phyloP scores from a whole-genome alignment of 129 eudicot species.

The Pittosporum tobira region DNA sequence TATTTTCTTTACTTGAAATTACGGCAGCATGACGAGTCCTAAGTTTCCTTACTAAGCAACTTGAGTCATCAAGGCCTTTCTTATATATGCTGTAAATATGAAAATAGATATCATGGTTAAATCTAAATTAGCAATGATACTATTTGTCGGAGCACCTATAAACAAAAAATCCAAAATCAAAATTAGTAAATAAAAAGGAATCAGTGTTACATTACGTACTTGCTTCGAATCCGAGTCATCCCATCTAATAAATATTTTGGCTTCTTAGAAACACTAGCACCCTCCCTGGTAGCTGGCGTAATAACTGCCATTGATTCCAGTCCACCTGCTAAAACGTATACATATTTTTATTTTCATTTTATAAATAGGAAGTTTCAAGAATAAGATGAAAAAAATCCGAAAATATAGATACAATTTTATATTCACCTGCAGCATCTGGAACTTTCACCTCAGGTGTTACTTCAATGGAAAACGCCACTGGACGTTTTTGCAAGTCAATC shows the following conservation, averaged over 20 bases:
- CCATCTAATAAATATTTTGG: constrained; percentile 36
- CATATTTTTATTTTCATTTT: no score
- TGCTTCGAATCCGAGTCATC: constrained; percentile 15
- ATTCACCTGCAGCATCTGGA: constrained; percentile 30
- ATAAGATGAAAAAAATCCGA: no score
- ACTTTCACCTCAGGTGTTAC: constrained; percentile 45
- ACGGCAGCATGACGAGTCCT: constrained; percentile 27
- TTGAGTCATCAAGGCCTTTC: constrained; percentile 41
- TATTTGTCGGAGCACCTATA: no score
- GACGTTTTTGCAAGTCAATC: constrained; percentile 19
- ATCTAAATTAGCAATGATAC: not conserved
- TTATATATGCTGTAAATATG: constrained; percentile 37
- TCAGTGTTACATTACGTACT: constrained; percentile 35
- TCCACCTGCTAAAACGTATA: constrained; percentile 27
- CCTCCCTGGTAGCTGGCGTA: constrained; percentile 64
- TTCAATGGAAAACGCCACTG: constrained; percentile 27
- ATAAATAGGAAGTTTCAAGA: no score
- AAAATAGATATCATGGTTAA: not conserved
- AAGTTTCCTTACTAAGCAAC: constrained; percentile 37
- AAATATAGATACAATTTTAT: no score
- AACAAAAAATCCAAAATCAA: not conserved
- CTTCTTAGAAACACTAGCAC: constrained; percentile 32
- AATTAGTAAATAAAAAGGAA: not conserved
- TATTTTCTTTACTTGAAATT: constrained; percentile 26
- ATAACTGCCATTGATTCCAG: constrained; percentile 37